Conservation (phyloP, 805 yeast species). For the Candida takata region DNA sequence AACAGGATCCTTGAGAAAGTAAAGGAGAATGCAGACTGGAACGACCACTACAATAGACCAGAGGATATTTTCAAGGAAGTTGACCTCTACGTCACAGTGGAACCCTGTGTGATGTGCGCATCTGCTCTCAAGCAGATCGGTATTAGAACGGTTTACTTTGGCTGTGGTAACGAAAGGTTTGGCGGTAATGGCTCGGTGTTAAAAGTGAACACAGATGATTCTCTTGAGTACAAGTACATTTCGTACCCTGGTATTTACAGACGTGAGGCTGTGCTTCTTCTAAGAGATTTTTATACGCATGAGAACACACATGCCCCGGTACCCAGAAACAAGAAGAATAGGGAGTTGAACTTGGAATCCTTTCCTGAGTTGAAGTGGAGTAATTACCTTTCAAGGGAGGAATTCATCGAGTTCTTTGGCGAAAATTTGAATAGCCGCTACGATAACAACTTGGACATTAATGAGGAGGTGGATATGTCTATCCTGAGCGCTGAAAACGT, state of each 20-base stretch:
- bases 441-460: conserved; percentile 14
- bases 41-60: conserved; percentile 18
- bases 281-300: conserved; percentile 77
- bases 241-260: conserved; percentile 74
- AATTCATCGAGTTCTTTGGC: conserved; percentile 42
- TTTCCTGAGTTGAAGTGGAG: conserved; percentile 57
- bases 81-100: conserved; percentile 86
- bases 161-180: conserved; percentile 91
- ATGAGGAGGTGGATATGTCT: conserved; percentile 11
- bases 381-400: conserved; percentile 41
- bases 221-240: conserved; percentile 31
- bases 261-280: conserved; percentile 73
- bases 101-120: conserved; percentile 98
- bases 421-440: conserved; percentile 5
- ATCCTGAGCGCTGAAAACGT: conserved; percentile 11
- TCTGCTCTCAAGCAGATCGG: conserved; percentile 79
- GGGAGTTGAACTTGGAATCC: conserved; percentile 46
- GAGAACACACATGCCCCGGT: conserved; percentile 83
- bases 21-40: conserved; percentile 16
- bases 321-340: conserved; percentile 67
- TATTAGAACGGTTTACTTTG: conserved; percentile 69
- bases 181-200: conserved; percentile 95
- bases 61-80: conserved; percentile 42
- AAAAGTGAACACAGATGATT: conserved; percentile 42
- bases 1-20: conserved; percentile 38